Evolutionary conservation across 805 yeast genomes (phyloP), one percentile per base, ranked within the genome.

Genomic region (Suhomyces sp.): DNA sequence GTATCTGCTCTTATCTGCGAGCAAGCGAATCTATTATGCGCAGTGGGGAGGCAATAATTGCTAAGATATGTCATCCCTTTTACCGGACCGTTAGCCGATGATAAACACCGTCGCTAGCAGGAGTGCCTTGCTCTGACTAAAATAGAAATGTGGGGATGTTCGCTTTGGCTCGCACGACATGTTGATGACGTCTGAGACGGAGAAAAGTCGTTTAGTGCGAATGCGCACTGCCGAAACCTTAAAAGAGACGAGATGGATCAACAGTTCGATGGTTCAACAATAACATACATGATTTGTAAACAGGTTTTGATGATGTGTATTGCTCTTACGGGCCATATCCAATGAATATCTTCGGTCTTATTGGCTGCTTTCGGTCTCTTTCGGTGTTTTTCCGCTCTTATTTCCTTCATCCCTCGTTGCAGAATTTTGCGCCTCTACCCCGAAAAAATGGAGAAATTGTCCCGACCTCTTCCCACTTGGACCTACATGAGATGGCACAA

Each of bases 371-470:
- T 27, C 13, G 31, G 31, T 10, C 12, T 25, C 13, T 1, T 27
- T n/a, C 31, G 31, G 31, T 27, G 31, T 8, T 27, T 27, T 27
- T n/a, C 10, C 31, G 2, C n/a, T 27, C 31, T 27, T 10, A 10
- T 37, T 37, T 37, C 22, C 41, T n/a, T 37, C 17, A n/a, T 31
- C 17, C 9, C 35, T n/a, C 35, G 9, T n/a, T 31, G 17, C 35
- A n/a, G 35, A n/a, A 31, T n/a, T n/a, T 37, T 37, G 41, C 41
- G 41, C 41, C 41, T 37, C 41, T 37, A 37, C 22, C 17, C 41
- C 41, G 41, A 37, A 37, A 37, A 37, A 19, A 8, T 37, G 41
- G 41, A 37, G 22, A 37, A 9, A 37, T 10, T 37, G 41, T 37
- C 41, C 41, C 41, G 22, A 37, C 41, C 41, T 37, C 41, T 37